phyloP scores from a whole-genome alignment of 768 basidiomycete species.

The Russula sp. region DNA sequence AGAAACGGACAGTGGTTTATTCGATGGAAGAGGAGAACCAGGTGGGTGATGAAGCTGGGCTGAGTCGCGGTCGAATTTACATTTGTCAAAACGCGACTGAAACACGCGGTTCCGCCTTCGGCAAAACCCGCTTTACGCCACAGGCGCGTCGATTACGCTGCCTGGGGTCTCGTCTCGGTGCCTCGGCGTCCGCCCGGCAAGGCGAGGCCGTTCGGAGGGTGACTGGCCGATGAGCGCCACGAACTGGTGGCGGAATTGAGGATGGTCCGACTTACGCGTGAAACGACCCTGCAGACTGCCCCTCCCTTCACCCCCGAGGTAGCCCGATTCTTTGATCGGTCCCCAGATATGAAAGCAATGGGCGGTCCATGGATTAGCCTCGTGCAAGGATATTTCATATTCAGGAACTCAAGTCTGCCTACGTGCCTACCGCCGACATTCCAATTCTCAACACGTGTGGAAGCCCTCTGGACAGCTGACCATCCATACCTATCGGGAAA shows the following conservation, averaged over 20 bases:
- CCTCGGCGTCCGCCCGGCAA: neutral
- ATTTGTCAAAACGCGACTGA: neutral
- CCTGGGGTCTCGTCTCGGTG: too few species aligned
- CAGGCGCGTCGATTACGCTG: conserved; percentile 10
- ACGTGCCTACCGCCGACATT: conserved; percentile 2
- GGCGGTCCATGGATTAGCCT: conserved; percentile 10
- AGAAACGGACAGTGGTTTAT: conserved; percentile 11
- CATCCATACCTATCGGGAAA: neutral
- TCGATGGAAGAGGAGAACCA: neutral
- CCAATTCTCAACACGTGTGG: conserved; percentile 9
- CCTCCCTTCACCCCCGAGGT: too few species aligned
- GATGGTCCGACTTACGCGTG: neutral
- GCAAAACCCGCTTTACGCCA: conserved; percentile 9
- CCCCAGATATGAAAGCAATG: neutral
- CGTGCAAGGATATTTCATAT: conserved; percentile 11
- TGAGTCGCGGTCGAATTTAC: neutral
- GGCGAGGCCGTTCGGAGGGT: neutral
- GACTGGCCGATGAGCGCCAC: neutral
- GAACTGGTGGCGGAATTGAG: neutral
- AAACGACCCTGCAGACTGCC: neutral
- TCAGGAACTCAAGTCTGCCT: conserved; percentile 9
- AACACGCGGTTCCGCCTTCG: neutral
- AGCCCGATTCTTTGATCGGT: neutral
- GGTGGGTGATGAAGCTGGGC: neutral
- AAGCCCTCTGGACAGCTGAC: conserved; percentile 11